Evolutionary conservation across 1,139 yeast species (phyloP), one percentile per base, ranked within the genome.

Genomic region (Yamadazyma taylorii): DNA sequence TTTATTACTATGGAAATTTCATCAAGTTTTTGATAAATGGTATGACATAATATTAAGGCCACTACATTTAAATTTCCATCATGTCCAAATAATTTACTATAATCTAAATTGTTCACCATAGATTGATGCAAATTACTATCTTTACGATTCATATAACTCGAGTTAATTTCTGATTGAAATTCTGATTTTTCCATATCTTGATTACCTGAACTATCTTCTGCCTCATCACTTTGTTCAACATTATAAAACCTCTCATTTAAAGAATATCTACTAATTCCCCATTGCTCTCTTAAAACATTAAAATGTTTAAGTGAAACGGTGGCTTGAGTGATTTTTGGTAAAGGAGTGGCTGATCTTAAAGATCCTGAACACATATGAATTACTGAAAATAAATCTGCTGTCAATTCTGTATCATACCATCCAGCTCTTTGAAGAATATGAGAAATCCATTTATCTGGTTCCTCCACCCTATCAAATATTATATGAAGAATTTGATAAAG

Each of bases 291-390:
- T 27, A 65, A 45, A 5, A 56, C 42, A 27, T 62, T 62, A 42
- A 61, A 47, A 43, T 66, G 73, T 35, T 53, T 56, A 34, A 65
- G 41, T 0, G 69, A 58, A 9, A 64, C 39, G 14, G 61, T 63
- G 5, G 67, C 64, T 14, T 56, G 61, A 0, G 69, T 63, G 9
- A 65, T 52, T 39, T 61, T 60, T 4, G 73, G 73, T 17, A 66
- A 46, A 7, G 63, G 58, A 3, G 47, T 46, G 31, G 55, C 55
- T 17, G 57, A 48, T 19, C 53, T 40, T 24, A 66, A 47, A 0
- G 69, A 58, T 25, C 55, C 62, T 2, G 69, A 52, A 4, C 63
- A 50, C 70, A 66, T 63, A 43, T 61, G 64, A 16, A 62, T 42
- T 4, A 61, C 49, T 1, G 67, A 46, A 34, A 66, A 63, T 21